Conservation (phyloP, 2,329 filamentous ascomycete species). For the Verticillium dahliae region DNA sequence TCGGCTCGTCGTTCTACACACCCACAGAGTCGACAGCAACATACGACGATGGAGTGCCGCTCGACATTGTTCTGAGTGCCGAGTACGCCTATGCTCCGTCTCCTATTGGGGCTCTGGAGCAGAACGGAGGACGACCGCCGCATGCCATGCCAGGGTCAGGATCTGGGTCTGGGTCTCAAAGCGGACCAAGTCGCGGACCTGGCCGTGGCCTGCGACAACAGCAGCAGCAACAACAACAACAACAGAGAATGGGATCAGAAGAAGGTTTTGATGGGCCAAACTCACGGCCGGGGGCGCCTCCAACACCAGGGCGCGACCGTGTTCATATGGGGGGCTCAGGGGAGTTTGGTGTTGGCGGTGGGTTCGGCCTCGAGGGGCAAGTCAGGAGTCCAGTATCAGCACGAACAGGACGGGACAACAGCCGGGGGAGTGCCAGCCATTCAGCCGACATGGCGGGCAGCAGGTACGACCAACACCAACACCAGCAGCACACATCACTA, state of each 20-base stretch:
- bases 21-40: neutral
- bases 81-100: neutral
- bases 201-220: neutral
- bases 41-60: neutral
- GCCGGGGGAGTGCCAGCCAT: constrained; percentile 1
- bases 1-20: constrained; percentile 31
- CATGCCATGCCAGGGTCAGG: neutral
- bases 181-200: neutral
- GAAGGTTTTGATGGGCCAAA: neutral
- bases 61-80: neutral
- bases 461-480: constrained; percentile 6
- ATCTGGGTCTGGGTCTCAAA: neutral
- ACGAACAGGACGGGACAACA: neutral
- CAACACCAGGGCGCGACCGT: constrained; percentile 9
- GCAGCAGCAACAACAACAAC: neutral
- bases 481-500: constrained; percentile 6
- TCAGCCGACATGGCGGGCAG: neutral
- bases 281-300: neutral
- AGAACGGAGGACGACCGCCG: neutral
- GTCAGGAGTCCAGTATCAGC: constrained; percentile 5
- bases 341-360: neutral
- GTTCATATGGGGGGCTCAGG: neutral
- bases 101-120: neutral
- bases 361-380: neutral
- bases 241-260: neutral